Base-by-base conservation (phyloP, 148 eudicot species). In the Diospyros lotus region DNA sequence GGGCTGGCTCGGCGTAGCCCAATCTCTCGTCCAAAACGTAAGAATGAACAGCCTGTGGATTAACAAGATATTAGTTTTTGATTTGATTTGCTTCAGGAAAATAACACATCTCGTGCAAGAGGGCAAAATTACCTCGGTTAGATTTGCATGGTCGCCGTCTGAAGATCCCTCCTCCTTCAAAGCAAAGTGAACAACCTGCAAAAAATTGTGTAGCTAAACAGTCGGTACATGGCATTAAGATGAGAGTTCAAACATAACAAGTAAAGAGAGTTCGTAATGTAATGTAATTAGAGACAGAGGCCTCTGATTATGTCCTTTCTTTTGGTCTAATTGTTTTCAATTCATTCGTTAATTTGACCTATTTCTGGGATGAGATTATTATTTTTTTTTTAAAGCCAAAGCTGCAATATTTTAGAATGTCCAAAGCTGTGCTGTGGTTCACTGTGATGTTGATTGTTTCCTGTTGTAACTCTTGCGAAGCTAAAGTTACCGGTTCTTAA, bases 1-100 rank as follows among this genome's bases (percentile, higher is more conserved):
- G 51, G 28, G 85, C 79, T 12, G 97, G 97, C 80, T 90, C 99
- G 0, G 97, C 96, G 70, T 86, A 89, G 40, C 99, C 99, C 48
- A 92, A 58, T 84, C 99, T 83, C 63, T 88, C 86, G 58, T 95
- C 99, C 41, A 75, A 18, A 18, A 82, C 74, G 73, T 90, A 95
- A 14, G 98, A 90, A 68, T 90, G 87, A 60, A 84, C 87, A 48
- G 87, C 88, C 99, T 95, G 89, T 39, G 8, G 52, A 68, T 13
- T 6, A 12, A 18, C 8, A 45, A 41, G 41, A 28, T 28, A 28
- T 28, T 28, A 28, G 28, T 28, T 28, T 46, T 17, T 1, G 14
- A 66, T 64, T n/a, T 44, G 14, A 66, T 8, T 45, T 1, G 17
- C 28, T 64, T 40, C 53, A 2, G 2, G 55, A 59, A 56, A 17